Conservation (phyloP, 495 filamentous ascomycete species). For the Tuber brumale region DNA sequence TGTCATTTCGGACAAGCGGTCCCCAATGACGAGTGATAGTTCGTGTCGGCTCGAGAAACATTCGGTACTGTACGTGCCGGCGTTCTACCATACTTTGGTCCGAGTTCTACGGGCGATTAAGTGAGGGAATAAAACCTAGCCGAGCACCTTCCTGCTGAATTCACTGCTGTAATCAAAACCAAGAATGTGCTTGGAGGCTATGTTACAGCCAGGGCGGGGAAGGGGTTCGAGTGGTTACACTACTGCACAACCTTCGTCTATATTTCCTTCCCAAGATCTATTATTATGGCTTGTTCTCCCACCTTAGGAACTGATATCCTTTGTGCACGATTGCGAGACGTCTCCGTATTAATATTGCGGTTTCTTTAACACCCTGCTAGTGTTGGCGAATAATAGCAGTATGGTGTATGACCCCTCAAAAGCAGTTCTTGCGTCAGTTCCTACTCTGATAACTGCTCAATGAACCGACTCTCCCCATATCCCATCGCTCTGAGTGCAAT, state of each 20-base stretch:
- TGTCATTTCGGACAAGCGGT: neutral
- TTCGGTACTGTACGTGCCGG: neutral
- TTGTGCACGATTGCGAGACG: neutral
- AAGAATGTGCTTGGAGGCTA: neutral
- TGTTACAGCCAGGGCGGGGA: neutral
- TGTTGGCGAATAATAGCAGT: neutral
- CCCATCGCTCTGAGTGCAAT: constrained; percentile 59
- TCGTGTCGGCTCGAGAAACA: neutral
- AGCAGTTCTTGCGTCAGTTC: constrained; percentile 8
- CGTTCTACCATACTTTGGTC: neutral
- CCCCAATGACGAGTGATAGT: neutral
- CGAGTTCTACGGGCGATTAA: neutral
- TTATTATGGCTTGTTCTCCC: neutral
- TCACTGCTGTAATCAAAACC: neutral
- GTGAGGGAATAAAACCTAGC: neutral
- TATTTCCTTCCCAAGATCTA: neutral
- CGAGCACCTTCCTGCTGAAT: neutral
- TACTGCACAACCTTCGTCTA: neutral
- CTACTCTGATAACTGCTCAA: constrained; percentile 41
- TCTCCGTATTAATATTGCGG: neutral
- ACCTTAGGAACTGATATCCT: neutral
- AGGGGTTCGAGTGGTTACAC: neutral
- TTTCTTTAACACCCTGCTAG: neutral
- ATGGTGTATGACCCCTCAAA: neutral
- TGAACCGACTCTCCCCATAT: constrained; percentile 47